phyloP scores from a whole-genome alignment of 331 rosid genomes.

The Malus hybrid region DNA sequence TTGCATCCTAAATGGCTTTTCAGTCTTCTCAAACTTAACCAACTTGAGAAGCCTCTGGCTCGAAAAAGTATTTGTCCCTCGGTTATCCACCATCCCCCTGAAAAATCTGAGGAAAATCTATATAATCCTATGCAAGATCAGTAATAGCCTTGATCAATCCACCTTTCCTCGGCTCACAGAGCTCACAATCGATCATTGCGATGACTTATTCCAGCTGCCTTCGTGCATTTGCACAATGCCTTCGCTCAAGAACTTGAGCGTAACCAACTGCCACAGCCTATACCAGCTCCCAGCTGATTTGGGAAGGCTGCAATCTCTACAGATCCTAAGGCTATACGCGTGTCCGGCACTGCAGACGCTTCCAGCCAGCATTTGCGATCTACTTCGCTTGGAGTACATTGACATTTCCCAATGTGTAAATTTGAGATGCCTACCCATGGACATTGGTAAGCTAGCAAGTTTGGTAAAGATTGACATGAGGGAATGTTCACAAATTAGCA shows the following conservation, averaged over 20 bases:
- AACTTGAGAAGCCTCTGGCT: constrained; percentile 81
- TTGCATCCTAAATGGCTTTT: constrained; percentile 42
- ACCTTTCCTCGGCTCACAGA: constrained; percentile 29
- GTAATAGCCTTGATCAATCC: background rate
- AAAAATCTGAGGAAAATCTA: constrained; percentile 46
- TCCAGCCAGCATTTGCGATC: constrained; percentile 48
- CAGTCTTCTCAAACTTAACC: constrained; percentile 35
- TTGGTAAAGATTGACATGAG: too few species aligned
- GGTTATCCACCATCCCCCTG: constrained; percentile 33
- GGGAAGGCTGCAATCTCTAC: constrained; percentile 37
- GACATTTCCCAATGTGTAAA: too few species aligned
- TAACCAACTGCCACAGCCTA: constrained; percentile 80
- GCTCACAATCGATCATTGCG: constrained; percentile 77
- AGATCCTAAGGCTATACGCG: constrained; percentile 61
- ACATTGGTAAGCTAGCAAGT: too few species aligned
- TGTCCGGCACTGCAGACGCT: constrained; percentile 55
- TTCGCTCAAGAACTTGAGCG: constrained; percentile 49
- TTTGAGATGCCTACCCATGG: too few species aligned
- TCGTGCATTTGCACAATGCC: constrained; percentile 54
- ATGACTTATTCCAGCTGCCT: constrained; percentile 52
- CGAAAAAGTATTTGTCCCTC: constrained; percentile 63
- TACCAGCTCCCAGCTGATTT: constrained; percentile 46
- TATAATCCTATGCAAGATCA: constrained; percentile 61
- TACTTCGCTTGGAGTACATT: constrained; percentile 22
- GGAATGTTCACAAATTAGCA: too few species aligned